Conservation (phyloP, 139 green algal genomes). For the Chlorella sorokiniana region DNA sequence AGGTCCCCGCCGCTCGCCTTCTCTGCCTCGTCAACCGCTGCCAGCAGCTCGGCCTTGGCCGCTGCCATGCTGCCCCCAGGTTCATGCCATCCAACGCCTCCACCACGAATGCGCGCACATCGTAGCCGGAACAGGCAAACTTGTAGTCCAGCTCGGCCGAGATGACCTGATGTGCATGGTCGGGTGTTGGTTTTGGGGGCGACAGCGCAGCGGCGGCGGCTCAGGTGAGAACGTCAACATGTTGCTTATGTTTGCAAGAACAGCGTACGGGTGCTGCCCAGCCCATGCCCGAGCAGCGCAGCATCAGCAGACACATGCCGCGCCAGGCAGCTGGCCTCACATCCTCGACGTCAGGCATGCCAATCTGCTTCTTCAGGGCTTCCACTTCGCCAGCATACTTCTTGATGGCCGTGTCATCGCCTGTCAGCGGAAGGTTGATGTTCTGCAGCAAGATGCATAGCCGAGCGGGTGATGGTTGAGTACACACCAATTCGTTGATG, state of each 20-base stretch:
- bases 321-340: not conserved
- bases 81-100: slow-evolving; percentile 26
- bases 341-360: slow-evolving; percentile 49
- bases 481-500: not conserved
- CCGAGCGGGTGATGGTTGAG: no score
- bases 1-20: slow-evolving; percentile 43
- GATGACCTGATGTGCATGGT: no score
- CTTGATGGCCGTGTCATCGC: slow-evolving; percentile 51
- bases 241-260: no score
- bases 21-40: slow-evolving; percentile 58
- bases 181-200: no score
- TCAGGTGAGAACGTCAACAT: not conserved
- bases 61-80: slow-evolving; percentile 20
- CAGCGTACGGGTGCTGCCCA: no score
- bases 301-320: not conserved
- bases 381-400: slow-evolving; percentile 60
- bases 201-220: not conserved
- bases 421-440: slow-evolving; percentile 53
- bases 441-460: slow-evolving; percentile 28
- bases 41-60: slow-evolving; percentile 36
- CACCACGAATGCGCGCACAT: slow-evolving; percentile 48
- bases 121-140: slow-evolving; percentile 34
- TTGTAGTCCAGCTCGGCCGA: slow-evolving; percentile 50
- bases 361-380: slow-evolving; percentile 50
- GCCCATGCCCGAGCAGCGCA: not conserved